Evolutionary conservation across 2,329 filamentous ascomycete species (phyloP).

Genomic region (Atkinsonella hypoxylon): DNA sequence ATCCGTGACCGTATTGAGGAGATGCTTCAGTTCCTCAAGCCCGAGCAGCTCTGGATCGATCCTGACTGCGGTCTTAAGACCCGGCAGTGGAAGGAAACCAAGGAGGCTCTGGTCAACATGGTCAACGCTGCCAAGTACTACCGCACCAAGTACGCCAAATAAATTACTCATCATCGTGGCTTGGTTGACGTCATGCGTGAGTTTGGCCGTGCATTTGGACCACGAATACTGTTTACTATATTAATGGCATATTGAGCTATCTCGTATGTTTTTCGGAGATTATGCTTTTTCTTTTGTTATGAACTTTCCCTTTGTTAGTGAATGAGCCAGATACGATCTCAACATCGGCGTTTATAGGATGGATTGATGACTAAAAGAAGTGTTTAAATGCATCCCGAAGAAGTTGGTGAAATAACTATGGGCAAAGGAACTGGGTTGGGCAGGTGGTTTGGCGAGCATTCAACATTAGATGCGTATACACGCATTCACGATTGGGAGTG

Average conservation of each 20-base stretch:
- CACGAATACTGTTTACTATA: conserved; percentile 17
- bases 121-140: conserved; percentile 96
- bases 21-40: conserved; percentile 96
- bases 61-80: conserved; percentile 99
- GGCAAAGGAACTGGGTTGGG: conserved; percentile 12
- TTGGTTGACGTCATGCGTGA: conserved; percentile 9
- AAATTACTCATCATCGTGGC: conserved; percentile 20
- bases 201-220: conserved; percentile 7
- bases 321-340: conserved; percentile 38
- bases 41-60: conserved; percentile 99
- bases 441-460: conserved; percentile 24
- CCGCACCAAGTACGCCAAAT: conserved; percentile 77
- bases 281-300: conserved; percentile 3
- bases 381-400: conserved; percentile 25
- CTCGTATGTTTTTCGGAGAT: background rate
- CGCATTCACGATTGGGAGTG: conserved; percentile 18
- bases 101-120: conserved; percentile 92
- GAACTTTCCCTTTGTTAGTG: conserved; percentile 17
- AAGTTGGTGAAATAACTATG: conserved; percentile 16
- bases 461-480: conserved; percentile 27
- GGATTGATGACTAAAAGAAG: conserved; percentile 20
- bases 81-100: conserved; percentile 96
- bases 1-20: conserved; percentile 96
- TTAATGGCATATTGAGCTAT: conserved; percentile 18
- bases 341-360: conserved; percentile 43